phyloP scores from a whole-genome alignment of 2,329 filamentous ascomycete species.

The Hypoxylon sp. region DNA sequence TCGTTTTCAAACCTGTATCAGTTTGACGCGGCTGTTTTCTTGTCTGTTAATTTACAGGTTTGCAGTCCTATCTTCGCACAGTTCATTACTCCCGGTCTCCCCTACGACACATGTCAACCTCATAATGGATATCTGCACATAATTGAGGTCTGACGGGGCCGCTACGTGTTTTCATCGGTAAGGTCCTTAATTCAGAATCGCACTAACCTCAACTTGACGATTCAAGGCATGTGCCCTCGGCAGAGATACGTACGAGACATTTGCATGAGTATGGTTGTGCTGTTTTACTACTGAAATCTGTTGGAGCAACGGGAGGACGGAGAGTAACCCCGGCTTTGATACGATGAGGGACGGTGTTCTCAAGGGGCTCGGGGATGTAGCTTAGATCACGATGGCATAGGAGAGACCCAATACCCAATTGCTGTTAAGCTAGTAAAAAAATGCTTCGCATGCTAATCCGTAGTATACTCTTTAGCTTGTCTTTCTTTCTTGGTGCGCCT shows the following conservation, averaged over 20 bases:
- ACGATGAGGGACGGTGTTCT: background rate
- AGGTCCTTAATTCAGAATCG: slow-evolving; percentile 3
- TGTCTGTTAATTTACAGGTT: background rate
- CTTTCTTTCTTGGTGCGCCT: background rate
- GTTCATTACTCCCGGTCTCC: background rate
- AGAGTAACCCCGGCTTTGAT: background rate
- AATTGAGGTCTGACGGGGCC: background rate
- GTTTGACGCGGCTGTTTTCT: background rate
- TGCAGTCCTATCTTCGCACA: background rate
- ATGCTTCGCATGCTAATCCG: background rate
- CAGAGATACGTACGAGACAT: background rate
- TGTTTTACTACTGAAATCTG: background rate
- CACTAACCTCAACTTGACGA: slow-evolving; percentile 12
- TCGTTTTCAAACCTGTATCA: background rate
- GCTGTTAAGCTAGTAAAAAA: slow-evolving; percentile 25
- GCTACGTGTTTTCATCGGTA: slow-evolving; percentile 3
- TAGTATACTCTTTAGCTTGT: background rate
- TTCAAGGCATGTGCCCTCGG: background rate
- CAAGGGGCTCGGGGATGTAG: background rate
- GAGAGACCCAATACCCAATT: slow-evolving; percentile 45
- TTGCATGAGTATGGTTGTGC: background rate
- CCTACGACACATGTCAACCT: background rate
- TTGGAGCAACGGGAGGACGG: background rate
- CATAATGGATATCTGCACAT: background rate
- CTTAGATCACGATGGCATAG: background rate